Conservation (phyloP, 805 yeast species). For the Jamesozyma lodderae region DNA sequence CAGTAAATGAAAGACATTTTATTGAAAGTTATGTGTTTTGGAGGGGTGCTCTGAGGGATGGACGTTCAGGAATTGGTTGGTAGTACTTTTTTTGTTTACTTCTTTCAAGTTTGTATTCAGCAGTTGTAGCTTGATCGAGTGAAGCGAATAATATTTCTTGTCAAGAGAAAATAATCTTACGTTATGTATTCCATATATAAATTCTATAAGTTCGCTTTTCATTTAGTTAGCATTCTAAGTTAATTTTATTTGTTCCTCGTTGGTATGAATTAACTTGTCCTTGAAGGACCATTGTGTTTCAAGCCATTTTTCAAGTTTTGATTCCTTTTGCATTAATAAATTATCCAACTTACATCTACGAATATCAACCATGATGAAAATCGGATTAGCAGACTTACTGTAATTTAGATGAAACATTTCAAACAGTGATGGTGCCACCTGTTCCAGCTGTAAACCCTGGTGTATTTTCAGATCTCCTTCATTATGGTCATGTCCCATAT, state of each 20-base stretch:
- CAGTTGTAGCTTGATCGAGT: too few species aligned
- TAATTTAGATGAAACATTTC: conserved; percentile 12
- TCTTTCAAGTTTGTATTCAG: too few species aligned
- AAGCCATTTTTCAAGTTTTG: conserved; percentile 62
- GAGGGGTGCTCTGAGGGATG: too few species aligned
- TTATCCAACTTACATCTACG: conserved; percentile 35
- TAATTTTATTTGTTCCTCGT: conserved; percentile 30
- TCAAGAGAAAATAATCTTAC: too few species aligned
- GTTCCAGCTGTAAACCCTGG: conserved; percentile 24
- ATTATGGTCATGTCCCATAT: conserved; percentile 17
- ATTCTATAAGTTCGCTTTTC: too few species aligned
- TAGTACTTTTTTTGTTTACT: too few species aligned
- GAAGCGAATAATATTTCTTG: too few species aligned
- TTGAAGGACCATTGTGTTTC: conserved; percentile 67
- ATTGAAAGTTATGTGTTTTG: too few species aligned
- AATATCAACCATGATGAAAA: conserved; percentile 39
- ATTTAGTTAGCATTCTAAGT: not conserved
- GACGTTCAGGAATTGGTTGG: too few species aligned
- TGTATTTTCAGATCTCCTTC: conserved; percentile 13
- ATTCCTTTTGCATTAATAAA: conserved; percentile 44
- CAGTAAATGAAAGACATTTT: too few species aligned
- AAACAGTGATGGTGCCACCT: conserved; percentile 26
- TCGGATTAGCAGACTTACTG: conserved; percentile 14
- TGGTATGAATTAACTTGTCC: conserved; percentile 41
- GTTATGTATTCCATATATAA: too few species aligned